Evolutionary conservation across 1,139 yeast genomes (phyloP).

Genomic region (Geotrichum siamense): DNA sequence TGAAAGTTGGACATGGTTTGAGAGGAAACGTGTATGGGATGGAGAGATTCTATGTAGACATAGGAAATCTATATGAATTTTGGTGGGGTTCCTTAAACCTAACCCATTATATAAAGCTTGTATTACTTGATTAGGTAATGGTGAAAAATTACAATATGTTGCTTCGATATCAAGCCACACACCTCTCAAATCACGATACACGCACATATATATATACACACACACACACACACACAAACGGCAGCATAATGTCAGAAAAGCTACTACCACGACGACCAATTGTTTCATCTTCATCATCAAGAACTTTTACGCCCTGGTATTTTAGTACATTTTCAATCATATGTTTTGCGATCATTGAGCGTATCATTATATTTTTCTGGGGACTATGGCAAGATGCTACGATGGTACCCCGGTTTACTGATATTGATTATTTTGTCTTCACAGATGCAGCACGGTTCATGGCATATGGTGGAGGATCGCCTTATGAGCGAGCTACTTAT

Average conservation of each 20-base stretch:
- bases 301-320: slow-evolving; percentile 3
- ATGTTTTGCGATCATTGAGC: slow-evolving; percentile 33
- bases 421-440: slow-evolving; percentile 87
- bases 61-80: too few species aligned
- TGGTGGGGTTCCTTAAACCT: too few species aligned
- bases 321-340: slow-evolving; percentile 10
- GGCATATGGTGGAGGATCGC: slow-evolving; percentile 48
- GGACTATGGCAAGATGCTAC: slow-evolving; percentile 82
- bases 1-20: too few species aligned
- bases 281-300: too few species aligned
- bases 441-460: slow-evolving; percentile 83
- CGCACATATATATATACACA: too few species aligned
- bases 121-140: too few species aligned
- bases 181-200: neutral
- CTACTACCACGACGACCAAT: neutral
- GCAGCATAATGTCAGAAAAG: too few species aligned
- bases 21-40: too few species aligned
- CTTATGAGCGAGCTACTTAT: slow-evolving; percentile 80
- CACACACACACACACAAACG: too few species aligned
- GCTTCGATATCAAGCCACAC: neutral
- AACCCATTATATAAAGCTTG: too few species aligned
- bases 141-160: too few species aligned
- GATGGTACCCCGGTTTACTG: slow-evolving; percentile 81
- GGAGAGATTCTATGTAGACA: too few species aligned
- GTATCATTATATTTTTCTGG: slow-evolving; percentile 65